These are phyloP conservation scores for Amaranthus hypochondriacus DNA, from an alignment of 148 eudicot species.

Conservation along the genomic window DNA sequence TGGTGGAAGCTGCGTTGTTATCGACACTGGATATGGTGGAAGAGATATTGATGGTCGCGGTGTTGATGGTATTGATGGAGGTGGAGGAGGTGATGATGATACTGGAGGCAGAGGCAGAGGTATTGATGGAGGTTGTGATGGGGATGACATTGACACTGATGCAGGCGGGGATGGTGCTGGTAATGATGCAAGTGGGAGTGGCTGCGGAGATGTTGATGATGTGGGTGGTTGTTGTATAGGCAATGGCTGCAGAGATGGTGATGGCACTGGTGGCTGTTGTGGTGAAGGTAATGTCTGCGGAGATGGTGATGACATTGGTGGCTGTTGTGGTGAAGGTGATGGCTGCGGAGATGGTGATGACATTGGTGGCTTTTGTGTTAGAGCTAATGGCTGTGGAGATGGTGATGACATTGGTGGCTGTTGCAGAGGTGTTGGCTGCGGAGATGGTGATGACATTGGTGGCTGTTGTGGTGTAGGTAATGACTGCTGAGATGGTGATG, in stretches of 20 bases:
- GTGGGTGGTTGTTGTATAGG: background rate
- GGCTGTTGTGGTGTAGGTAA: no score
- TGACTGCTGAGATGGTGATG: no score
- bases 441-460: no score
- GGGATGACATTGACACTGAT: background rate
- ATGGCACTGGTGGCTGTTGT: background rate
- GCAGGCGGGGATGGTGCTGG: background rate
- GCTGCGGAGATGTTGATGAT: background rate
- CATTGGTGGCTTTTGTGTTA: background rate
- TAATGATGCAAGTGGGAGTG: background rate
- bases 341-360: conserved; percentile 1
- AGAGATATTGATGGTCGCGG: background rate
- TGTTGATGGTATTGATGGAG: background rate
- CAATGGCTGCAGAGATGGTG: background rate
- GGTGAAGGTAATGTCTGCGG: background rate
- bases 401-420: conserved; percentile 12
- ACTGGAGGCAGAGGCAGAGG: conserved; percentile 3
- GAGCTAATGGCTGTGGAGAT: background rate
- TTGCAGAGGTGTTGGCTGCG: background rate
- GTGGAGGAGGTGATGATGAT: background rate
- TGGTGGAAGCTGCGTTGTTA: background rate
- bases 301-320: background rate
- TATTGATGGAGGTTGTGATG: background rate
- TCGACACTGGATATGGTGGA: background rate
- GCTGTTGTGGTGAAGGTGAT: background rate